Evolutionary conservation across 2,329 filamentous ascomycete species (phyloP).

Genomic region (Tolypocladium tropicale): DNA sequence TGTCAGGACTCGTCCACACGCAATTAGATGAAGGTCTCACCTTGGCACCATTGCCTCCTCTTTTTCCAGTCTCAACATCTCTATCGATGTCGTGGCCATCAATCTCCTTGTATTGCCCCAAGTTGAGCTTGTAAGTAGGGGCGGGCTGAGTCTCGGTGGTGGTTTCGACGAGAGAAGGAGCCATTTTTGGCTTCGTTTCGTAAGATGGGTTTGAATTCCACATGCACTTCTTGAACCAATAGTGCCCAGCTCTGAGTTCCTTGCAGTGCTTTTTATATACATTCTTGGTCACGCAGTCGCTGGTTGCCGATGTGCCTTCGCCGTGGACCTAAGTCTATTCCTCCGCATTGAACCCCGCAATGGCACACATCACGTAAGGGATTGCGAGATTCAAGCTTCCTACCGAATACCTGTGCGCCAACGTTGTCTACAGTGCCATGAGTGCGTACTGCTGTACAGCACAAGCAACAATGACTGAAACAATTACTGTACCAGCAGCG

Average conservation of each 20-base stretch:
- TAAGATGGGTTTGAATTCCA: not conserved
- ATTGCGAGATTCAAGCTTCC: not conserved
- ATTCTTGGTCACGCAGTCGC: not conserved
- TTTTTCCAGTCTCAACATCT: conserved; percentile 17
- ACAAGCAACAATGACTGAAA: no score
- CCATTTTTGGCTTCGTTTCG: conserved; percentile 8
- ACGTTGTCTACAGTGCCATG: no score
- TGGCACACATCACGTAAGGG: not conserved
- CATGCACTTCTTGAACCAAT: not conserved
- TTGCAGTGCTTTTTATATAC: not conserved
- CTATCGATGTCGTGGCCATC: conserved; percentile 14
- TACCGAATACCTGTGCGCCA: not conserved
- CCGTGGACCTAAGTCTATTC: not conserved
- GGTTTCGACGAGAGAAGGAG: conserved; percentile 11
- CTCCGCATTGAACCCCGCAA: not conserved
- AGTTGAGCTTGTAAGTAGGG: conserved; percentile 11
- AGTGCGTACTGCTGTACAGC: no score
- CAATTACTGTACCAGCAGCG: not conserved
- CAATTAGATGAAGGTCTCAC: conserved; percentile 6
- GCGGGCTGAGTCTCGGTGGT: conserved; percentile 4
- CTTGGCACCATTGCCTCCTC: conserved; percentile 15
- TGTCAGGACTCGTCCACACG: conserved; percentile 11
- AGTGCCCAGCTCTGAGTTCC: no score
- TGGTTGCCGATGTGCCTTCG: not conserved
- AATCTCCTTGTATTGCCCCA: conserved; percentile 21